These are phyloP conservation scores for Acaromyces ingoldii DNA, from an alignment of 1,284 basidiomycete genomes.

Conservation along the genomic window DNA sequence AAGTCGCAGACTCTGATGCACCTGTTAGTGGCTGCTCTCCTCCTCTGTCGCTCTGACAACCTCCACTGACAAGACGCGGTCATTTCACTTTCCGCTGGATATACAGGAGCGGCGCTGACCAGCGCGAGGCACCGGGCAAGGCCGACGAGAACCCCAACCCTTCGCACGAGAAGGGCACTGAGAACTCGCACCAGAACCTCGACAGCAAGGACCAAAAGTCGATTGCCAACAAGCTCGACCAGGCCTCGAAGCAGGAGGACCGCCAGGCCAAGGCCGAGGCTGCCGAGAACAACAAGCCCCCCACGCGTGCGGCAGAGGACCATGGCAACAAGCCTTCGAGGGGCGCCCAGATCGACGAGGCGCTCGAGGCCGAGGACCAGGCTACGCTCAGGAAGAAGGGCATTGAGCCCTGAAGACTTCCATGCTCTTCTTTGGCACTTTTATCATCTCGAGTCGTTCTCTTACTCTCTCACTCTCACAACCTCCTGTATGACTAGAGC, in stretches of 20 bases:
- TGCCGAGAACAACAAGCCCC: conserved; percentile 21
- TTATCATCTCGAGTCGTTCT: too few relatives aligned
- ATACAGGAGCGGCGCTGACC: conserved; percentile 33
- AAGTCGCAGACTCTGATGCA: conserved; percentile 10
- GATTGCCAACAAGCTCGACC: conserved; percentile 41
- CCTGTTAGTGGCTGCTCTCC: conserved; percentile 3
- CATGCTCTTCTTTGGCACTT: too few relatives aligned
- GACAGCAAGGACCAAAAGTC: conserved; percentile 43
- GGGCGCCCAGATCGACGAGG: conserved; percentile 62
- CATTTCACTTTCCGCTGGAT: background rate
- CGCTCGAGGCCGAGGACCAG: conserved; percentile 56
- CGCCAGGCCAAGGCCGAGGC: conserved; percentile 22
- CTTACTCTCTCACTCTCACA: too few relatives aligned
- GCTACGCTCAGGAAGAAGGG: conserved; percentile 49
- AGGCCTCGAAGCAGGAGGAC: conserved; percentile 40
- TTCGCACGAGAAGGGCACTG: conserved; percentile 37
- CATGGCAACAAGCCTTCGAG: conserved; percentile 63
- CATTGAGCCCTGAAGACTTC: conserved; percentile 26
- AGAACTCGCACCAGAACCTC: conserved; percentile 38
- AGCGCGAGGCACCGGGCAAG: conserved; percentile 29
- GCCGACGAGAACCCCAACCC: conserved; percentile 31
- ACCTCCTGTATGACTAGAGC: too few relatives aligned
- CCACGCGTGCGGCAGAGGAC: conserved; percentile 21
- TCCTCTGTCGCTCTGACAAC: background rate
- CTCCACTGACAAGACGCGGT: background rate